These are phyloP conservation scores for Acer negundo DNA, from an alignment of 345 rosid genomes.

Conservation along the genomic window DNA sequence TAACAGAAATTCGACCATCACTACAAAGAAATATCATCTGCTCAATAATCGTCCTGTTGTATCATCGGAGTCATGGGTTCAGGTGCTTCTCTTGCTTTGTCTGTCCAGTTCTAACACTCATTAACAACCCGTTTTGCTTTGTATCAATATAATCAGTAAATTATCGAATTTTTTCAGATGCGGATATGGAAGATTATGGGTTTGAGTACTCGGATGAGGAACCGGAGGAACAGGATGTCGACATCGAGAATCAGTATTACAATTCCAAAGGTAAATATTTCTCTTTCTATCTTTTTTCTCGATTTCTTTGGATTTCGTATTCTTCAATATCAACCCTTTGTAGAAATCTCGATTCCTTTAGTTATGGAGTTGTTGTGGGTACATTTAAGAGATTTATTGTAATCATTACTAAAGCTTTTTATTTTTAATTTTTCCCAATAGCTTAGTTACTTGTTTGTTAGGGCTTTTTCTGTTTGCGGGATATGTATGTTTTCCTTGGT, in stretches of 20 bases:
- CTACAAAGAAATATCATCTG: background rate
- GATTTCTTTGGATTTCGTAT: no score
- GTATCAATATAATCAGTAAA: background rate
- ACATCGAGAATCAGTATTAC: constrained; percentile 96
- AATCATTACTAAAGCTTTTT: background rate
- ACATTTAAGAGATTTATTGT: background rate
- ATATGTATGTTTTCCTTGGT: background rate
- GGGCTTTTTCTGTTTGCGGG: background rate
- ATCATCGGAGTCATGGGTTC: background rate
- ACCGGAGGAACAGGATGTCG: constrained; percentile 97
- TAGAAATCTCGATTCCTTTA: no score
- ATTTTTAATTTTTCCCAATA: background rate
- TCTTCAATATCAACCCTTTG: no score
- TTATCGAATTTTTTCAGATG: constrained; percentile 51
- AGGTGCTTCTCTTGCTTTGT: background rate
- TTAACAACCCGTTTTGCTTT: background rate
- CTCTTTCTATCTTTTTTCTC: background rate
- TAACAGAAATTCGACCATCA: background rate
- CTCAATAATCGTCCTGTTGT: background rate
- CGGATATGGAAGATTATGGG: constrained; percentile 99
- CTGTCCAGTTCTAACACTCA: no score
- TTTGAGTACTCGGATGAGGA: constrained; percentile 98
- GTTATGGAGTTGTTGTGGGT: background rate
- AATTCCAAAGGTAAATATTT: constrained; percentile 72
- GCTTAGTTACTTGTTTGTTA: background rate